These are phyloP conservation scores for Plasmodium knowlesi DNA, from an alignment of 169 alveolate species.

Conservation along the genomic window DNA sequence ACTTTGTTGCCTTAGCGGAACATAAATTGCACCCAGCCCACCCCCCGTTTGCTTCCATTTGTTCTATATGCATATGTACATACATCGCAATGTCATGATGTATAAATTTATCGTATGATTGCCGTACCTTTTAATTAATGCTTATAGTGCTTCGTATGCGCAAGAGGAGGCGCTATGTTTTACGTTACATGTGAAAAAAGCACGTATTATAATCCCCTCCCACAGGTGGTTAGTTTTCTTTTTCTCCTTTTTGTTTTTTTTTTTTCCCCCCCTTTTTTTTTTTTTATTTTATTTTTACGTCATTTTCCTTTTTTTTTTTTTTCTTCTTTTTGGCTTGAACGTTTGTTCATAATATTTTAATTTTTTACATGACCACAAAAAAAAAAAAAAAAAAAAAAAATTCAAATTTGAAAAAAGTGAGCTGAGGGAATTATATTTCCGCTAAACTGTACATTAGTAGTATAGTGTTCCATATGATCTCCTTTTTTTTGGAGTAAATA, in stretches of 20 bases:
- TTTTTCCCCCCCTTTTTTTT: neutral
- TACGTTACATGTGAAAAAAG: neutral
- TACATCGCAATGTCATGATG: neutral
- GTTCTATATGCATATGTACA: neutral
- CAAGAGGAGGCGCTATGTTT: neutral
- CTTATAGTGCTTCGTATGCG: neutral
- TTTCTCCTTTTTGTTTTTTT: neutral
- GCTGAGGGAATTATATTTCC: neutral
- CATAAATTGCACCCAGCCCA: neutral
- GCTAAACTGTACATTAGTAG: neutral
- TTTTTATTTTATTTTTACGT: neutral
- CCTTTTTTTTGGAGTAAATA: neutral
- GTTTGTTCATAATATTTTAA: conserved; percentile 1
- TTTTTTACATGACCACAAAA: neutral
- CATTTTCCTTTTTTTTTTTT: neutral
- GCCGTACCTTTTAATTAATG: neutral
- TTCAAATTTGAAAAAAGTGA: neutral
- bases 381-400: neutral
- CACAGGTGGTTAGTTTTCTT: neutral
- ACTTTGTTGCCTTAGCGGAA: neutral
- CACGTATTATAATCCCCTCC: neutral
- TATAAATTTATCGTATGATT: neutral
- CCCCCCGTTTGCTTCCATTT: neutral
- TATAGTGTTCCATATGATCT: neutral
- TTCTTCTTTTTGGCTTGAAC: neutral